These are phyloP conservation scores for Musa schizocarpa DNA, from an alignment of 176 grass and related monocot species.

Conservation along the genomic window DNA sequence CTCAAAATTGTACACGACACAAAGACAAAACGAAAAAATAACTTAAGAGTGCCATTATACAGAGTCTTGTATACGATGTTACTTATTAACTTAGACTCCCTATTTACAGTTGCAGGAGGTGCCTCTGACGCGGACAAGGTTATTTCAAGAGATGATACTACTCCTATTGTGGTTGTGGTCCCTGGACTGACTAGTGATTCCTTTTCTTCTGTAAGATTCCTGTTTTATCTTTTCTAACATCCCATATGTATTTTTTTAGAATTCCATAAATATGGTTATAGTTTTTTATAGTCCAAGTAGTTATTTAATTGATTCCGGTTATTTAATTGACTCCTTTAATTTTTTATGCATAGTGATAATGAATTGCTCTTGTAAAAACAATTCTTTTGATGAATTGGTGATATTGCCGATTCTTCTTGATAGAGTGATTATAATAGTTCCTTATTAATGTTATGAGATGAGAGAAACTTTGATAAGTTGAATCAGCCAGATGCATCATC, in stretches of 20 bases:
- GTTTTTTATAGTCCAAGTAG: conserved; percentile 48
- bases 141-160: conserved; percentile 69
- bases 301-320: conserved; percentile 37
- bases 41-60: background rate
- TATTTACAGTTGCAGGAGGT: conserved; percentile 38
- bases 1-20: too few species aligned
- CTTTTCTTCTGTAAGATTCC: conserved; percentile 65
- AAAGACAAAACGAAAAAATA: background rate
- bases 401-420: background rate
- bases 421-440: background rate
- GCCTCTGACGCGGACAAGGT: conserved; percentile 21
- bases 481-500: background rate
- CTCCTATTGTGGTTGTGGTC: conserved; percentile 73
- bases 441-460: background rate
- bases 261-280: background rate
- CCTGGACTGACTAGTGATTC: conserved; percentile 94
- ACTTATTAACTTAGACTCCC: conserved; percentile 14
- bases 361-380: background rate
- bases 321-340: conserved; percentile 21
- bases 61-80: background rate
- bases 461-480: background rate
- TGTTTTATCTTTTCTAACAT: conserved; percentile 17
- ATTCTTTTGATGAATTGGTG: background rate
- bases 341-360: background rate
- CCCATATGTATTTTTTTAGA: conserved; percentile 8